Conservation (phyloP, 202 grass and related monocot genomes). For the Panicum hallii region DNA sequence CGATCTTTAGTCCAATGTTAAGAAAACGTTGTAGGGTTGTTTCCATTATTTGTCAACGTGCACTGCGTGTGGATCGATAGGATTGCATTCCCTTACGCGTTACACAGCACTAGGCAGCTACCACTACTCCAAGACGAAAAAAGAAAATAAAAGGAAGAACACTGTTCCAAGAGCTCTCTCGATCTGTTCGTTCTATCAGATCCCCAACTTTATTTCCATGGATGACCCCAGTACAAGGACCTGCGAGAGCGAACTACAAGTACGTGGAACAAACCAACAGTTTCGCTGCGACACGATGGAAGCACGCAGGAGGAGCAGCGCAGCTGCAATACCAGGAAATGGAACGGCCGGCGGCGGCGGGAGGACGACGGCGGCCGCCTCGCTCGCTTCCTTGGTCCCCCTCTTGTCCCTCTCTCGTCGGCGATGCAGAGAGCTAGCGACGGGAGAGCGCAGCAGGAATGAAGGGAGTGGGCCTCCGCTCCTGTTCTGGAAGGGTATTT, state of each 20-base stretch:
- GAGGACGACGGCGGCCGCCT: background rate
- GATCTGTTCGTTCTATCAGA: background rate
- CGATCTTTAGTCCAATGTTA: background rate
- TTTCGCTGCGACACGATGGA: background rate
- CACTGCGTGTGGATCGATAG: background rate
- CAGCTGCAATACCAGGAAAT: constrained; percentile 15
- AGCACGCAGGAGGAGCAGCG: background rate
- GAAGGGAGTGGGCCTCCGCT: background rate
- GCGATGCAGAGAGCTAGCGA: background rate
- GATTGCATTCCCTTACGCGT: background rate
- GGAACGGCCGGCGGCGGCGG: background rate
- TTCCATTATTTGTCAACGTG: background rate
- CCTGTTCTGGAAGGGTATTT: background rate
- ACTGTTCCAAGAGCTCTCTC: background rate
- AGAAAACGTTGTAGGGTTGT: background rate
- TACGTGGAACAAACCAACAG: background rate
- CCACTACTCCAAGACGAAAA: background rate
- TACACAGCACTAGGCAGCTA: background rate
- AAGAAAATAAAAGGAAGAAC: too few relatives aligned
- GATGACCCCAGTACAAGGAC: background rate
- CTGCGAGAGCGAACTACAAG: background rate
- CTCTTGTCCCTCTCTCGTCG: background rate
- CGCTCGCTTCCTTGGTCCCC: background rate
- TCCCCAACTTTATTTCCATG: background rate
- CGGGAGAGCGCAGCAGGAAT: background rate